Percentiles rank a stretch among this genome's conserved stretches.
phyloP scores from a whole-genome alignment of 495 filamentous ascomycete genomes.

The Xylaria scruposa region DNA sequence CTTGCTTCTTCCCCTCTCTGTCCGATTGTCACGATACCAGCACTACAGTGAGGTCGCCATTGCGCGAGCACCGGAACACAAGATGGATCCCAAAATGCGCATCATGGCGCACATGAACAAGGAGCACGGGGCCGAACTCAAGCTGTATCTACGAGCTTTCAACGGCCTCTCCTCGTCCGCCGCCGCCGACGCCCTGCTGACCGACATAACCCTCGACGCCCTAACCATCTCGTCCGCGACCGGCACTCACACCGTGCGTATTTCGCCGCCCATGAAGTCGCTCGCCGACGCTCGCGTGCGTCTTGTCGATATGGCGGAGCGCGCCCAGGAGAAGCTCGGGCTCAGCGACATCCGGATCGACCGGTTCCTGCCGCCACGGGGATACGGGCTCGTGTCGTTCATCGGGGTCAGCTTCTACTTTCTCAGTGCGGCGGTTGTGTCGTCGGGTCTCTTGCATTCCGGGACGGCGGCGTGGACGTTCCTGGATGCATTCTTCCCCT shows the following conservation, averaged over 20 bases:
- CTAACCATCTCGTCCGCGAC: conserved; percentile 58
- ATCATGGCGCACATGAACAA: conserved; percentile 83
- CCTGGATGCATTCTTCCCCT: conserved; percentile 34
- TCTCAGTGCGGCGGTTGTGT: conserved; percentile 33
- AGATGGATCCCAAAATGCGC: conserved; percentile 58
- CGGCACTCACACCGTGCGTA: conserved; percentile 55
- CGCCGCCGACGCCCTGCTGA: conserved; percentile 58
- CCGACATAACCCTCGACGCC: conserved; percentile 63
- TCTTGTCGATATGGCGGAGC: conserved; percentile 65
- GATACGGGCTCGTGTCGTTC: conserved; percentile 34
- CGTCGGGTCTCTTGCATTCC: conserved; percentile 24
- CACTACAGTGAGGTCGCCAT: not conserved
- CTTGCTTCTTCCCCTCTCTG: not conserved
- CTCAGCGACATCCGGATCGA: conserved; percentile 34
- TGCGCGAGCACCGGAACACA: not conserved
- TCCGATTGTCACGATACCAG: not conserved
- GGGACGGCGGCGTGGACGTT: conserved; percentile 26
- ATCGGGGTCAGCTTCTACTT: conserved; percentile 44
- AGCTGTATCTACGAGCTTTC: conserved; percentile 71
- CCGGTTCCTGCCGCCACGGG: conserved; percentile 36
- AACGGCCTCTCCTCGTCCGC: conserved; percentile 54
- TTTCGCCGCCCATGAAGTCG: conserved; percentile 65
- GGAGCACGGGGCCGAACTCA: conserved; percentile 71
- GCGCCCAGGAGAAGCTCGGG: conserved; percentile 43
- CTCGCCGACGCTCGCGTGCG: conserved; percentile 67